Conservation (phyloP, 2,329 filamentous ascomycete genomes). For the Calycina marina region DNA sequence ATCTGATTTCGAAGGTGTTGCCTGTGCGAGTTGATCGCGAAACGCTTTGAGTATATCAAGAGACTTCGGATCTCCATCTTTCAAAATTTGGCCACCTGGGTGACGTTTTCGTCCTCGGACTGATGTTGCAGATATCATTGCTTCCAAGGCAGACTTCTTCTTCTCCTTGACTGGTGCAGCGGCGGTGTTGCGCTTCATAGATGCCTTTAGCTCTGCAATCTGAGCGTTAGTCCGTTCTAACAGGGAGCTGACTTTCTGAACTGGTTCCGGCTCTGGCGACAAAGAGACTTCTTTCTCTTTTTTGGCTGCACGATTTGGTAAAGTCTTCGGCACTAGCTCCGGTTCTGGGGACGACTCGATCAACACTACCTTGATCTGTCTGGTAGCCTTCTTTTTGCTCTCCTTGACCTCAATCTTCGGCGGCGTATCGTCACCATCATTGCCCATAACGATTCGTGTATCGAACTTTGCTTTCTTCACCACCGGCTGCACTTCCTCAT, state of each 20-base stretch:
- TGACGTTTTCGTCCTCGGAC: conserved; percentile 57
- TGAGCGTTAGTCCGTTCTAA: conserved; percentile 65
- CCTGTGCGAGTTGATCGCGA: conserved; percentile 55
- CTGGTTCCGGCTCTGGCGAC: conserved; percentile 23
- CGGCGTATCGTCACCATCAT: conserved; percentile 26
- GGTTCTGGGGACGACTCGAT: conserved; percentile 27
- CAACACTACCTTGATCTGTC: conserved; percentile 22
- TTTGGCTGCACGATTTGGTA: conserved; percentile 11
- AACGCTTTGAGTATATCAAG: conserved; percentile 67
- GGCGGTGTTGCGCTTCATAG: conserved; percentile 55
- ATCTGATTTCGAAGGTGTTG: conserved; percentile 26
- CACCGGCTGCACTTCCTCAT: conserved; percentile 37
- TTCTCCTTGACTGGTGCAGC: conserved; percentile 36
- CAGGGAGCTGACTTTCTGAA: conserved; percentile 25
- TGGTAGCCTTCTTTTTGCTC: conserved; percentile 20
- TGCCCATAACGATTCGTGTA: conserved; percentile 53
- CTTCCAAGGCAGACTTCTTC: conserved; percentile 54
- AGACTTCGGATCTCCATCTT: conserved; percentile 45
- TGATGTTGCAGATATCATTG: conserved; percentile 59
- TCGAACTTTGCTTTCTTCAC: conserved; percentile 70
- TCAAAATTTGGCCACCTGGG: conserved; percentile 36
- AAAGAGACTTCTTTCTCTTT: conserved; percentile 23
- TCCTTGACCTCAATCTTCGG: conserved; percentile 19
- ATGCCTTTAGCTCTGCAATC: conserved; percentile 66
- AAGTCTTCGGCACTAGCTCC: conserved; percentile 15